Conservation (phyloP, 2,329 filamentous ascomycete genomes). For the Xylariaceae sp. region DNA sequence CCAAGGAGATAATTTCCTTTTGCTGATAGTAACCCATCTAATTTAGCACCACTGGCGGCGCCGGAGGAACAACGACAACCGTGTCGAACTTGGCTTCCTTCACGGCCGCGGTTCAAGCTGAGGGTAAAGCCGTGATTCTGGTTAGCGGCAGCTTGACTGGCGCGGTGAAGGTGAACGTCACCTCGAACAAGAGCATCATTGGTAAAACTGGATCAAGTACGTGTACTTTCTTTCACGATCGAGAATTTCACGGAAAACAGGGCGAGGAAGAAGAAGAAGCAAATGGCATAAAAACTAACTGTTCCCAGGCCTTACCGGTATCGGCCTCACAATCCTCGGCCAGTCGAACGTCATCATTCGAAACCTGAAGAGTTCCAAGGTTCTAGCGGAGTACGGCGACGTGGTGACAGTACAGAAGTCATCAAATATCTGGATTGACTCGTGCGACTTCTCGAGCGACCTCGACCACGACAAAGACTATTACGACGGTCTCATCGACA, state of each 20-base stretch:
- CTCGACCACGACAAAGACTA: constrained; percentile 63
- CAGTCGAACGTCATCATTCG: constrained; percentile 59
- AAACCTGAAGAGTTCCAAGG: constrained; percentile 56
- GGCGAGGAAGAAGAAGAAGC: neutral
- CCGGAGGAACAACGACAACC: constrained; percentile 57
- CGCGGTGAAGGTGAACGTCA: constrained; percentile 48
- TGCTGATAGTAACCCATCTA: too few species aligned
- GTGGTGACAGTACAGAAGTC: constrained; percentile 51
- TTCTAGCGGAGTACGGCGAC: constrained; percentile 52
- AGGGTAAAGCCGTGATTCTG: constrained; percentile 50
- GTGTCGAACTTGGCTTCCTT: constrained; percentile 55
- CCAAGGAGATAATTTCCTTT: neutral
- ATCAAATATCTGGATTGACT: constrained; percentile 63
- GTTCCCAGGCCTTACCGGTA: constrained; percentile 42
- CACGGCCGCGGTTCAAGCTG: constrained; percentile 53
- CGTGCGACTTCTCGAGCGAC: constrained; percentile 62
- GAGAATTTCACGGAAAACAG: too few species aligned
- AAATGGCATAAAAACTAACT: neutral
- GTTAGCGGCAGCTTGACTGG: constrained; percentile 51
- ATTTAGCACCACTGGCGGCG: constrained; percentile 56
- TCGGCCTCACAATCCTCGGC: constrained; percentile 54
- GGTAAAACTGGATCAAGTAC: constrained; percentile 45
- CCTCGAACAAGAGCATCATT: constrained; percentile 55
- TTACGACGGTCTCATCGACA: constrained; percentile 66
- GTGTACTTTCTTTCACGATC: neutral